Conservation (phyloP, 2,329 filamentous ascomycete genomes). For the Metarhizium humberi region DNA sequence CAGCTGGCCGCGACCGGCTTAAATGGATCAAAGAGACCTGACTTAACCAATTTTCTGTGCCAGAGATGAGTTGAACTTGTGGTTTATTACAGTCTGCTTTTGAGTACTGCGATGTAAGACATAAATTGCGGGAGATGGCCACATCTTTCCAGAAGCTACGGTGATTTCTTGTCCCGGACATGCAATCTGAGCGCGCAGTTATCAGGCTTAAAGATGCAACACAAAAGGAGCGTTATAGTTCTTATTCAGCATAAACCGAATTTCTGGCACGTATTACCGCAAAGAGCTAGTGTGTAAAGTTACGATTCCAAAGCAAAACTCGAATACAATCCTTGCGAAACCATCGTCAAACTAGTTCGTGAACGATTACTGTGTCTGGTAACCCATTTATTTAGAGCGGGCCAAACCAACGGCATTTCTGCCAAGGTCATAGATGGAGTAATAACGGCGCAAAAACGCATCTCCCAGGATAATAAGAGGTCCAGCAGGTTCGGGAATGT, state of each 20-base stretch:
- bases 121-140: no score
- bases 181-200: background rate
- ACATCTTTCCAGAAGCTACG: background rate
- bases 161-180: background rate
- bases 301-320: background rate
- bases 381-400: conserved; percentile 54
- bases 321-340: background rate
- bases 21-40: no score
- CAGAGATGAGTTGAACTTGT: no score
- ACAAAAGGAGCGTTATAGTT: background rate
- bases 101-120: no score
- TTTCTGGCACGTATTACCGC: background rate
- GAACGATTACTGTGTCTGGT: background rate
- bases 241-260: background rate
- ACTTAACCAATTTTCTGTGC: no score
- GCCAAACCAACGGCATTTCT: conserved; percentile 84
- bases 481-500: conserved; percentile 76
- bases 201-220: background rate
- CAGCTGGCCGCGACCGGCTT: no score
- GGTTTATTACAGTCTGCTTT: no score
- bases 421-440: conserved; percentile 93
- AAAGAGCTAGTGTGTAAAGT: background rate
- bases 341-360: background rate
- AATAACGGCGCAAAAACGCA: conserved; percentile 75
- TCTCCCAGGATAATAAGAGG: conserved; percentile 93